phyloP scores from a whole-genome alignment of 2,329 filamentous ascomycete species.

The Dothistroma septosporum region DNA sequence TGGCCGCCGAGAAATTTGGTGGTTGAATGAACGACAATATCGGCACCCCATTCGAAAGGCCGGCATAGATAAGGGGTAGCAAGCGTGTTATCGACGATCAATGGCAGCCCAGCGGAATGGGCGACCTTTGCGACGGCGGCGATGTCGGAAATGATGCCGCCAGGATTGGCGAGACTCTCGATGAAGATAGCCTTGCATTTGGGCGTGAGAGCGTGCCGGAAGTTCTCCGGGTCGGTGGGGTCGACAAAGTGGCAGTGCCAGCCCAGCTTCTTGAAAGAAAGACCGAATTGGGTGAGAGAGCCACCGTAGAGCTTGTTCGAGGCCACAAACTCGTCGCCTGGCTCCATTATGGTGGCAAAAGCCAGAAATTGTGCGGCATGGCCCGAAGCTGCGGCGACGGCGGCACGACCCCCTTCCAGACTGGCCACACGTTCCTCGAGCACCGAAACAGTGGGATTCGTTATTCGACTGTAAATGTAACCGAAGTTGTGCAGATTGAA shows the following conservation, averaged over 20 bases:
- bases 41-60: conserved; percentile 17
- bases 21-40: conserved; percentile 17
- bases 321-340: conserved; percentile 18
- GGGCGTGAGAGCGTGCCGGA: conserved; percentile 15
- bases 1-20: conserved; percentile 19
- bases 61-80: conserved; percentile 18
- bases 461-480: conserved; percentile 15
- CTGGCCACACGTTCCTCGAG: conserved; percentile 18
- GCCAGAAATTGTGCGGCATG: conserved; percentile 18
- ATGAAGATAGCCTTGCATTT: conserved; percentile 19
- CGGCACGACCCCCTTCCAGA: conserved; percentile 17
- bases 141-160: conserved; percentile 13
- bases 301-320: conserved; percentile 18
- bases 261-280: conserved; percentile 19
- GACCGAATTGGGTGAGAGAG: conserved; percentile 16
- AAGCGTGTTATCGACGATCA: conserved; percentile 19
- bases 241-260: conserved; percentile 18
- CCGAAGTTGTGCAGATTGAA: conserved; percentile 20
- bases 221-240: conserved; percentile 16
- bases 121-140: conserved; percentile 15
- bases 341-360: conserved; percentile 15
- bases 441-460: conserved; percentile 18
- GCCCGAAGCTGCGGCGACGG: conserved; percentile 16
- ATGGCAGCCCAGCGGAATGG: conserved; percentile 15
- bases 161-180: conserved; percentile 18